Evolutionary conservation across 495 filamentous ascomycete species (phyloP).

Genomic region (Penicillium turbatum): DNA sequence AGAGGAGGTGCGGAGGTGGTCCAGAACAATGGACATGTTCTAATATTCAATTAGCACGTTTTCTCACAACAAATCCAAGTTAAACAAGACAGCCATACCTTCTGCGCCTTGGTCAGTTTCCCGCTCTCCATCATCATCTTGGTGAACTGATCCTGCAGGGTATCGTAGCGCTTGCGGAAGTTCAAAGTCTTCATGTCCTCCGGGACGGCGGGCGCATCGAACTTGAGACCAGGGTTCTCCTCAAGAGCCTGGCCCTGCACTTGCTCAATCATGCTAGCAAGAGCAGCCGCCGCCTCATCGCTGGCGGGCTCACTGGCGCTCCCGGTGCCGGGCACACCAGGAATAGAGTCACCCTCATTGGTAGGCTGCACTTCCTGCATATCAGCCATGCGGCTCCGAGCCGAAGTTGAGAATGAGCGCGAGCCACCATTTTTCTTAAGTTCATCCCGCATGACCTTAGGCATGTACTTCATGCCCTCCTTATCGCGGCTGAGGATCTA

Average conservation of each 20-base stretch:
- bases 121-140: conserved; percentile 88
- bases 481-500: conserved; percentile 65
- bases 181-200: conserved; percentile 49
- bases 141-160: conserved; percentile 77
- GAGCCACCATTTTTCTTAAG: conserved; percentile 43
- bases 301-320: conserved; percentile 13
- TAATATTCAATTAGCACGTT: conserved; percentile 30
- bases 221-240: conserved; percentile 61
- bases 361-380: conserved; percentile 11
- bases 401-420: conserved; percentile 57
- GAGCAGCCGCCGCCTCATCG: conserved; percentile 30
- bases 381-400: conserved; percentile 35
- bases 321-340: neutral
- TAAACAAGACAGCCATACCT: conserved; percentile 48
- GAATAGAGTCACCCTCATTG: conserved; percentile 5
- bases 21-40: conserved; percentile 83
- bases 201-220: conserved; percentile 63
- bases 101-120: conserved; percentile 75
- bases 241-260: conserved; percentile 32
- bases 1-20: conserved; percentile 78
- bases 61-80: neutral
- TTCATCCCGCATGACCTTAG: conserved; percentile 63
- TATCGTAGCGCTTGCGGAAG: conserved; percentile 73
- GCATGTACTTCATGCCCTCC: conserved; percentile 58
- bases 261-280: conserved; percentile 38